These are phyloP conservation scores for Hymenoscyphus repandus DNA, from an alignment of 2,329 filamentous ascomycete species.

Conservation along the genomic window DNA sequence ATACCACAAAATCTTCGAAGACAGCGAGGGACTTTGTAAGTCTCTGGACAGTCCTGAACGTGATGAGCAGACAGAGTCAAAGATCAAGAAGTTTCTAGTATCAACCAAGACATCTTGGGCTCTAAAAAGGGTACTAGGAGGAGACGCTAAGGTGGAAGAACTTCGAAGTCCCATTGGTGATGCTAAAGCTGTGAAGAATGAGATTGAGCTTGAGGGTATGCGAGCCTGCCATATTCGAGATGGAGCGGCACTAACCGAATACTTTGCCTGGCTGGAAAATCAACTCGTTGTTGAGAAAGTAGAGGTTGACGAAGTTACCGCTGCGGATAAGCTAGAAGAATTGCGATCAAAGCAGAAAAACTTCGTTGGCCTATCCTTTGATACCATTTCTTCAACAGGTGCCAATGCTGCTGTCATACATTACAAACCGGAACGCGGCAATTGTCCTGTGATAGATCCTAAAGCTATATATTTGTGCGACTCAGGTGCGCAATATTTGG, in stretches of 20 bases:
- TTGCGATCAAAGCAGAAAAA: slow-evolving; percentile 63
- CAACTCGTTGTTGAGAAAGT: slow-evolving; percentile 71
- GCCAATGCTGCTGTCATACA: slow-evolving; percentile 84
- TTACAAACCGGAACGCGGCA: slow-evolving; percentile 81
- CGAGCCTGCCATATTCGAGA: slow-evolving; percentile 89
- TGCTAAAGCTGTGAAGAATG: slow-evolving; percentile 92
- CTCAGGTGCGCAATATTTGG: slow-evolving; percentile 91
- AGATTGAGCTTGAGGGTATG: slow-evolving; percentile 87
- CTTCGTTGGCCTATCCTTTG: slow-evolving; percentile 88
- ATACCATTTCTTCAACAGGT: slow-evolving; percentile 93
- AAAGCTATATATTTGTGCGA: slow-evolving; percentile 89
- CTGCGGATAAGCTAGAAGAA: slow-evolving; percentile 83
- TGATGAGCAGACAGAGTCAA: slow-evolving; percentile 22
- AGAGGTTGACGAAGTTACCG: slow-evolving; percentile 79
- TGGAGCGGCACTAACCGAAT: slow-evolving; percentile 83
- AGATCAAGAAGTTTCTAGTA: slow-evolving; percentile 65
- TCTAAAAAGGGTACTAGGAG: slow-evolving; percentile 77
- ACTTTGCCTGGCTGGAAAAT: slow-evolving; percentile 95
- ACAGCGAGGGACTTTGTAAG: slow-evolving; percentile 61
- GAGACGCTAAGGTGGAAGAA: slow-evolving; percentile 80
- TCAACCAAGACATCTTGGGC: slow-evolving; percentile 94
- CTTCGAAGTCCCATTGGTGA: slow-evolving; percentile 81
- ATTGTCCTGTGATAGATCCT: slow-evolving; percentile 78
- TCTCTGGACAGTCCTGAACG: slow-evolving; percentile 34
- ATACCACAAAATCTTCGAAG: slow-evolving; percentile 75